A percentile compares a stretch with the other conserved stretches of the same genome.
Conservation (phyloP, 2,329 filamentous ascomycete genomes). For the Scolecobasidium constrictum region DNA sequence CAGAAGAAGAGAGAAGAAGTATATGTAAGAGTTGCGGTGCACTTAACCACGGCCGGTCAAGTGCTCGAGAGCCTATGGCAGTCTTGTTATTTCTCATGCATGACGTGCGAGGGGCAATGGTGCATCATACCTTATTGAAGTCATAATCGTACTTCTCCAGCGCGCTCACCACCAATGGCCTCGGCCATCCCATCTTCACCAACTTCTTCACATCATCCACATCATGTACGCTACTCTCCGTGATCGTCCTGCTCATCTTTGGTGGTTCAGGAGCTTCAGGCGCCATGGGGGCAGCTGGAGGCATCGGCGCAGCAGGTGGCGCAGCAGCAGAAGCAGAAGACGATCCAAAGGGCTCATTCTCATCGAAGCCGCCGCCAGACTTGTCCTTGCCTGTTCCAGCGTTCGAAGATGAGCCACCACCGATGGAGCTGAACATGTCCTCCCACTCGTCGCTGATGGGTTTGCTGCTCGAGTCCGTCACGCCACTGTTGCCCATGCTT, state of each 20-base stretch:
- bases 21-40: too few relatives aligned
- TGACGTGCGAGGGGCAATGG: too few relatives aligned
- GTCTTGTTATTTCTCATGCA: too few relatives aligned
- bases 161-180: conserved; percentile 62
- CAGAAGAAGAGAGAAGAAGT: neutral
- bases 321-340: too few relatives aligned
- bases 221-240: conserved; percentile 68
- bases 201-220: conserved; percentile 85
- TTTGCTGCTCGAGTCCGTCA: conserved; percentile 23
- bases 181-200: conserved; percentile 78
- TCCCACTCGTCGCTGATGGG: conserved; percentile 71
- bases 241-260: conserved; percentile 55
- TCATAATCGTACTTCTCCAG: conserved; percentile 96
- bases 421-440: conserved; percentile 60
- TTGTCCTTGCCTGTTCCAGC: neutral
- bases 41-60: conserved; percentile 2
- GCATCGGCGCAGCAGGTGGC: conserved; percentile 1
- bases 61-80: conserved; percentile 8
- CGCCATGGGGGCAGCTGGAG: conserved; percentile 7
- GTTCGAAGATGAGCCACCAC: conserved; percentile 1
- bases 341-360: neutral
- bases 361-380: neutral
- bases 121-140: conserved; percentile 72
- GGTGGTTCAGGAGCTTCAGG: conserved; percentile 17
- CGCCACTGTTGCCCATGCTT: conserved; percentile 23